phyloP scores from a whole-genome alignment of 805 yeast genomes.

The Teunomyces aglyptinius region DNA sequence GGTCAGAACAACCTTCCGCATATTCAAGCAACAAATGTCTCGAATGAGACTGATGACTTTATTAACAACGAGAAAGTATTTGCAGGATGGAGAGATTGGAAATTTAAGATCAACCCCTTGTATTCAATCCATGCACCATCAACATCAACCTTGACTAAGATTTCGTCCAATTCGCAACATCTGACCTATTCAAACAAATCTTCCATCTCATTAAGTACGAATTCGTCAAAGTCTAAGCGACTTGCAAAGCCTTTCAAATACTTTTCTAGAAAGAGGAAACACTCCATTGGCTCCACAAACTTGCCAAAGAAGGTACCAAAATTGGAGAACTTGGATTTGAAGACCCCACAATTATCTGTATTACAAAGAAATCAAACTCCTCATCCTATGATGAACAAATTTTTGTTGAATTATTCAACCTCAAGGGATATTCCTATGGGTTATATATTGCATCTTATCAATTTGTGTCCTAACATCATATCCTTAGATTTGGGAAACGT shows the following conservation, averaged over 20 bases:
- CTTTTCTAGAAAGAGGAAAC: slow-evolving; percentile 13
- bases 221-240: slow-evolving; percentile 14
- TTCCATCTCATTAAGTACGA: slow-evolving; percentile 13
- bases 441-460: slow-evolving; percentile 62
- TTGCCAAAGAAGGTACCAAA: slow-evolving; percentile 3
- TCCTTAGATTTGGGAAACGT: slow-evolving; percentile 58
- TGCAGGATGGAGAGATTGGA: slow-evolving; percentile 95
- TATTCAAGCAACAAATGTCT: background rate
- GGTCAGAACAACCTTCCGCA: slow-evolving; percentile 2
- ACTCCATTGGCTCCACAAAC: slow-evolving; percentile 3
- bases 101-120: slow-evolving; percentile 68
- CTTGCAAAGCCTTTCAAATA: slow-evolving; percentile 20
- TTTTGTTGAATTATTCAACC: slow-evolving; percentile 58
- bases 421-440: slow-evolving; percentile 83
- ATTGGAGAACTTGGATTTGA: background rate
- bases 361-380: slow-evolving; percentile 4
- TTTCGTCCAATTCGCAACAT: slow-evolving; percentile 12
- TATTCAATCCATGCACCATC: slow-evolving; percentile 38
- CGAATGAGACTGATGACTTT: background rate
- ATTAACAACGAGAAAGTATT: slow-evolving; percentile 31
- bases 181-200: slow-evolving; percentile 17
- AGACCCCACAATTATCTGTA: background rate
- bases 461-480: slow-evolving; percentile 61
- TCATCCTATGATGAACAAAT: slow-evolving; percentile 65
- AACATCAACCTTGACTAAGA: slow-evolving; percentile 13